A percentile compares a stretch with the other conserved stretches of the same genome.
phyloP scores from a whole-genome alignment of 371 early-diverging fungal genomes.

The Mortierella sp. region DNA sequence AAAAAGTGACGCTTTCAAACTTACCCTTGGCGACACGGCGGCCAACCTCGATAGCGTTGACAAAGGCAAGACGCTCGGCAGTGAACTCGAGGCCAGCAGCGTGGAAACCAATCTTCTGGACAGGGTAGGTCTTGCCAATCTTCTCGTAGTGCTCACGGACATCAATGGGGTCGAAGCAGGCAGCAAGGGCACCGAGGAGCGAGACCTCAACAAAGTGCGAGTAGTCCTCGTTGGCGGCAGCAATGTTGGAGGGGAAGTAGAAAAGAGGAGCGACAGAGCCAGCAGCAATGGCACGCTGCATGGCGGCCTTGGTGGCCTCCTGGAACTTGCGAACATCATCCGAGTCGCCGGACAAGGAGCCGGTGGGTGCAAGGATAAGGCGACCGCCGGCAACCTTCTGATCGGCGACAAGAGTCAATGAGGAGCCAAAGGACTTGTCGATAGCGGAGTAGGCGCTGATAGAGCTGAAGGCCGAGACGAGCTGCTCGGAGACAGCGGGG shows the following conservation, averaged over 20 bases:
- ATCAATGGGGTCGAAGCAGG: slow-evolving; percentile 83
- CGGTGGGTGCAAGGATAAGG: slow-evolving; percentile 81
- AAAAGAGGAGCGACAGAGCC: slow-evolving; percentile 73
- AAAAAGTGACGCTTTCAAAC: not conserved
- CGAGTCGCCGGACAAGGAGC: slow-evolving; percentile 77
- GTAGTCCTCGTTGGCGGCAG: slow-evolving; percentile 69
- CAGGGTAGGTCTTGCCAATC: slow-evolving; percentile 61
- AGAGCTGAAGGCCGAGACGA: slow-evolving; percentile 40
- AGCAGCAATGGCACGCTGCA: slow-evolving; percentile 75
- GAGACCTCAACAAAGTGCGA: slow-evolving; percentile 80
- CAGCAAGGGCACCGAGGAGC: slow-evolving; percentile 80
- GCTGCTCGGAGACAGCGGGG: slow-evolving; percentile 34
- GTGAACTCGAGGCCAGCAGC: slow-evolving; percentile 46
- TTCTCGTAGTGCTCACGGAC: slow-evolving; percentile 79
- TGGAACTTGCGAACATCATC: slow-evolving; percentile 88
- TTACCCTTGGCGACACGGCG: slow-evolving; percentile 78
- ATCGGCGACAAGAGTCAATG: slow-evolving; percentile 48
- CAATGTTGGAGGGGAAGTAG: slow-evolving; percentile 64
- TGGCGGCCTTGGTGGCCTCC: slow-evolving; percentile 77
- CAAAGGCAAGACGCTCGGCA: slow-evolving; percentile 61
- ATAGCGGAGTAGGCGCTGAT: slow-evolving; percentile 35
- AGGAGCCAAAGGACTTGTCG: slow-evolving; percentile 53
- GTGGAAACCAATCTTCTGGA: slow-evolving; percentile 69
- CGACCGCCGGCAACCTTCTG: slow-evolving; percentile 67
- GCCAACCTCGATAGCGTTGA: slow-evolving; percentile 83